Conservation (phyloP, 768 basidiomycete species). For the Dentipellis sp. region DNA sequence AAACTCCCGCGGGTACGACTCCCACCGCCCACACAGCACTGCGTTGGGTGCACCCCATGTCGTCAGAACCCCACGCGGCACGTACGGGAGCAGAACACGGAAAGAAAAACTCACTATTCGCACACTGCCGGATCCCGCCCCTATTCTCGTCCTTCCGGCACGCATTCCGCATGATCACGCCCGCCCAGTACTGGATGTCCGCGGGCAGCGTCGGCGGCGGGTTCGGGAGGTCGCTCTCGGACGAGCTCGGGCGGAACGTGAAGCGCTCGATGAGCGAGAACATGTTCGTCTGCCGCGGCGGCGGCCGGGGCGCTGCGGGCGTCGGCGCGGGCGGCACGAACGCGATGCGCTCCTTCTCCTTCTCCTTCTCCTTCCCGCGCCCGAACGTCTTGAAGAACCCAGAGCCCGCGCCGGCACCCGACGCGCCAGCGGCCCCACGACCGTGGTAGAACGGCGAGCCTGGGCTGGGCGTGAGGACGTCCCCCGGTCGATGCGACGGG, state of each 20-base stretch:
- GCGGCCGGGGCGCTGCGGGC: slow-evolving; percentile 13
- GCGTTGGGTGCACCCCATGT: background rate
- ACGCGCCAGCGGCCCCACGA: background rate
- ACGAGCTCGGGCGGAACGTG: slow-evolving; percentile 86
- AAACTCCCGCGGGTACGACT: slow-evolving; percentile 86
- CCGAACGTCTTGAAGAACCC: slow-evolving; percentile 34
- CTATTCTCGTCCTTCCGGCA: slow-evolving; percentile 92
- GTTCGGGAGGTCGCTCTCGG: slow-evolving; percentile 62
- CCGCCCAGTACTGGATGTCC: slow-evolving; percentile 98
- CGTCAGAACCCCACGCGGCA: slow-evolving; percentile 5
- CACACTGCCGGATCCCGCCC: slow-evolving; percentile 95
- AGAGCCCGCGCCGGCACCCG: slow-evolving; percentile 4
- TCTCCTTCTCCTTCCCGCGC: slow-evolving; percentile 37
- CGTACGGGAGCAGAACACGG: background rate
- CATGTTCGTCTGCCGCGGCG: slow-evolving; percentile 68
- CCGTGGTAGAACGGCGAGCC: background rate
- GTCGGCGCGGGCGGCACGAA: slow-evolving; percentile 14
- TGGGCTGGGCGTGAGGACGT: background rate
- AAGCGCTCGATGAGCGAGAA: slow-evolving; percentile 95
- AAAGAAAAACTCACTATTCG: slow-evolving; percentile 64
- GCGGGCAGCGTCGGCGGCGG: slow-evolving; percentile 64
- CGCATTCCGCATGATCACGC: slow-evolving; percentile 99
- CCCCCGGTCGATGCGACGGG: background rate
- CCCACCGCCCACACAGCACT: slow-evolving; percentile 97
- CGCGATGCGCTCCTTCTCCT: slow-evolving; percentile 26